phyloP scores from a whole-genome alignment of 2,329 filamentous ascomycete genomes.

The Fusarium armeniacum region DNA sequence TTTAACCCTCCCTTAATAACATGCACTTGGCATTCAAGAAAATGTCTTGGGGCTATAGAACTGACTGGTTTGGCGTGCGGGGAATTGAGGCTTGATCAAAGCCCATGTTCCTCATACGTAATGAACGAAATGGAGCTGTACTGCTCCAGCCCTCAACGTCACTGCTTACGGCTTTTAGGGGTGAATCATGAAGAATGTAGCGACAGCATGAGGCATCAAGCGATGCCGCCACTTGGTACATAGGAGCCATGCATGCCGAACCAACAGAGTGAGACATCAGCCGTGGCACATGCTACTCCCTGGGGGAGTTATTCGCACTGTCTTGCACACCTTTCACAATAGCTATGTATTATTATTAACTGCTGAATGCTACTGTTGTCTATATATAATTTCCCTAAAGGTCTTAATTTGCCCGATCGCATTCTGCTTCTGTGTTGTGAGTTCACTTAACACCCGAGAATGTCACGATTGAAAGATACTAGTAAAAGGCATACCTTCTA shows the following conservation, averaged over 20 bases:
- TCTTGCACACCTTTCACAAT: not conserved
- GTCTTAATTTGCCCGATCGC: too few species aligned
- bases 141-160: not conserved
- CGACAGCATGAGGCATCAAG: conserved; percentile 28
- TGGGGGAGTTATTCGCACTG: not conserved
- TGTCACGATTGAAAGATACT: too few species aligned
- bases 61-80: not conserved
- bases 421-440: too few species aligned
- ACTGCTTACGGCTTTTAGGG: not conserved
- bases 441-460: too few species aligned
- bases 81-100: not conserved
- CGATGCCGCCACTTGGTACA: conserved; percentile 8
- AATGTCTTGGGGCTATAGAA: not conserved
- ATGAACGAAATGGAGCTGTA: not conserved
- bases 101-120: not conserved
- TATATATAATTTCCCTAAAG: too few species aligned
- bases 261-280: not conserved
- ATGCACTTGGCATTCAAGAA: conserved; percentile 5
- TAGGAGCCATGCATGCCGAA: not conserved
- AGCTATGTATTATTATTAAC: too few species aligned
- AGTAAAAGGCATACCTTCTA: too few species aligned
- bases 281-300: not conserved
- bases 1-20: conserved; percentile 1
- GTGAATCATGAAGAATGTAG: not conserved
- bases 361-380: too few species aligned